These are phyloP conservation scores for Starmerella stigmatis DNA, from an alignment of 805 yeast species.

Conservation along the genomic window DNA sequence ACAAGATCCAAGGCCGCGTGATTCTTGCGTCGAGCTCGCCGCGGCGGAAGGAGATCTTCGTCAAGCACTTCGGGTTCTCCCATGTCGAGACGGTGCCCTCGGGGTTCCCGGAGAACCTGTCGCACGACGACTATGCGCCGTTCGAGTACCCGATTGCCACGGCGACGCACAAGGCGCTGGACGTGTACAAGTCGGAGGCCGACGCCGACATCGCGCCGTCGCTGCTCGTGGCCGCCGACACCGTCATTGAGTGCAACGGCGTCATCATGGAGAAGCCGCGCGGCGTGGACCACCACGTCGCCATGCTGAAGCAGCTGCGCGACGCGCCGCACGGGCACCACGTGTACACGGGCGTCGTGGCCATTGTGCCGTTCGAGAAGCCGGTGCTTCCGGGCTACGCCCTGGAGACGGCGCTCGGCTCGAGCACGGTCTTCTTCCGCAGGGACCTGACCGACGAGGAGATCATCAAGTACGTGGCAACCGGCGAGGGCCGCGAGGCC, in stretches of 20 bases:
- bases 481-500: constrained; percentile 66
- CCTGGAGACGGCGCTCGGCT: constrained; percentile 35
- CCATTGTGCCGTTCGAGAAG: constrained; percentile 36
- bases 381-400: constrained; percentile 37
- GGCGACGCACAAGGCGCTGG: constrained; percentile 53
- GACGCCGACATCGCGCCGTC: constrained; percentile 30
- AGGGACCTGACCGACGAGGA: constrained; percentile 42
- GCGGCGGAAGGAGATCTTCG: constrained; percentile 61
- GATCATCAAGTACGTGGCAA: constrained; percentile 49
- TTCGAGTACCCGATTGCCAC: constrained; percentile 61
- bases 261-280: constrained; percentile 71
- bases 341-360: constrained; percentile 46
- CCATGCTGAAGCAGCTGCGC: constrained; percentile 39
- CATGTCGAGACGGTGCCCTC: constrained; percentile 45
- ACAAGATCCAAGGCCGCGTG: constrained; percentile 29
- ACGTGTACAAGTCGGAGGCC: constrained; percentile 40
- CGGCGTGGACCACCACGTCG: constrained; percentile 41
- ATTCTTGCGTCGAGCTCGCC: constrained; percentile 80
- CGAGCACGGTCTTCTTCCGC: constrained; percentile 34
- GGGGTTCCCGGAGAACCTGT: constrained; percentile 64
- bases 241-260: constrained; percentile 52
- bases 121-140: constrained; percentile 42
- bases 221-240: constrained; percentile 57
- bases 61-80: constrained; percentile 35
- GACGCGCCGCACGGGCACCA: constrained; percentile 38